These are phyloP conservation scores for Pseudozyma pruni DNA, from an alignment of 1,284 basidiomycete genomes.

Conservation along the genomic window DNA sequence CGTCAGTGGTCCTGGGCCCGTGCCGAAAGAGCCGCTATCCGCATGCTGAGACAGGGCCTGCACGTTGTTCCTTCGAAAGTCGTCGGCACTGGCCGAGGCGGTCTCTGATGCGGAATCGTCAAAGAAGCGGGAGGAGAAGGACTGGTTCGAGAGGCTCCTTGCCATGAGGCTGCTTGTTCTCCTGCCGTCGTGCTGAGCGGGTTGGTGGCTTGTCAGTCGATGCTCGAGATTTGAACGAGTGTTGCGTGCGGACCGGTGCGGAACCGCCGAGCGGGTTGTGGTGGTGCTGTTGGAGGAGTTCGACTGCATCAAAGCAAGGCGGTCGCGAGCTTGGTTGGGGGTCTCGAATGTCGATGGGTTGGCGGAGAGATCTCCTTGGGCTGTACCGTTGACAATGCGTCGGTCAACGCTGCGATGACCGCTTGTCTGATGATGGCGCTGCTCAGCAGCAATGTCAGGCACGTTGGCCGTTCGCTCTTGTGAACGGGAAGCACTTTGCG, in stretches of 20 bases:
- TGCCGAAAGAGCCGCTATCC: not conserved
- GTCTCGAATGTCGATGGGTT: conserved; percentile 13
- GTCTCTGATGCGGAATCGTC: not conserved
- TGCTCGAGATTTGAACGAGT: conserved; percentile 9
- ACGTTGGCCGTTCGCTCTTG: not conserved
- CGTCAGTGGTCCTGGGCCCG: not conserved
- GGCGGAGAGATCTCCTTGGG: not conserved
- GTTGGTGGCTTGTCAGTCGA: not conserved
- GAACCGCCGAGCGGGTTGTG: not conserved
- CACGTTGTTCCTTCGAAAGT: too few species aligned
- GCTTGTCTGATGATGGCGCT: conserved; percentile 3
- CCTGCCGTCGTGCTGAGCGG: not conserved
- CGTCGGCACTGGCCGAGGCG: not conserved
- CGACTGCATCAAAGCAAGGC: conserved; percentile 18
- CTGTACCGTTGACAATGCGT: not conserved
- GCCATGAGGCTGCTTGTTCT: conserved; percentile 3
- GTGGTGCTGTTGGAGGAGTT: not conserved
- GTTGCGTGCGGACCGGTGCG: conserved; percentile 17
- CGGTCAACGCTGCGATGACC: conserved; percentile 9
- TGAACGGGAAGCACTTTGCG: conserved; percentile 2
- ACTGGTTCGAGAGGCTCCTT: not conserved
- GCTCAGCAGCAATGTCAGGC: not conserved
- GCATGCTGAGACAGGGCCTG: conserved; percentile 4
- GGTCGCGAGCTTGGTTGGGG: conserved; percentile 20
- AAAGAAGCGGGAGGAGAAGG: conserved; percentile 13